phyloP scores from a whole-genome alignment of 306 rosid genomes.

The Arachis stenosperma region DNA sequence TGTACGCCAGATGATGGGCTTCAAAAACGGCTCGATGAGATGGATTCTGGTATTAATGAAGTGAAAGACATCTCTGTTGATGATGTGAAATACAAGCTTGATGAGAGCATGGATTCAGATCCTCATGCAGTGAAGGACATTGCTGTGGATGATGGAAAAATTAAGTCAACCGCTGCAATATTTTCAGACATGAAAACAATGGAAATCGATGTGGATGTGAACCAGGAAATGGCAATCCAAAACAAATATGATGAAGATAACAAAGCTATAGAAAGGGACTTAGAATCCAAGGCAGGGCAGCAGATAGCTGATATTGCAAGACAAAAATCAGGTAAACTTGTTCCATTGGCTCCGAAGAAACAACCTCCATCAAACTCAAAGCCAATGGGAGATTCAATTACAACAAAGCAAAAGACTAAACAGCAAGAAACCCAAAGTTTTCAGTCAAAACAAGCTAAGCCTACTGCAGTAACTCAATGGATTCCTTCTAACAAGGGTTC shows the following conservation, averaged over 20 bases:
- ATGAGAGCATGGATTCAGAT: constrained; percentile 57
- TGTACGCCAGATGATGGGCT: constrained; percentile 68
- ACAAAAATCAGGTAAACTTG: constrained; percentile 64
- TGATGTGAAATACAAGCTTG: constrained; percentile 74
- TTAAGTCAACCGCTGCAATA: constrained; percentile 46
- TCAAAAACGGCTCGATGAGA: constrained; percentile 55
- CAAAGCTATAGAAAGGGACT: constrained; percentile 44
- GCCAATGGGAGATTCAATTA: constrained; percentile 48
- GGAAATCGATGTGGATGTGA: constrained; percentile 59
- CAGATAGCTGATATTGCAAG: constrained; percentile 56
- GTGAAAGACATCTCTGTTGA: constrained; percentile 93
- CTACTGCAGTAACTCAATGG: constrained; percentile 78
- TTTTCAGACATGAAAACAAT: constrained; percentile 51
- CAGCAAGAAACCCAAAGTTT: constrained; percentile 66
- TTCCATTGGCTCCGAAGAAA: constrained; percentile 55
- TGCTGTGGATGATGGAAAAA: constrained; percentile 81
- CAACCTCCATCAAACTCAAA: constrained; percentile 57
- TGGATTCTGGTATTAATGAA: constrained; percentile 53
- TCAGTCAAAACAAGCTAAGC: constrained; percentile 70
- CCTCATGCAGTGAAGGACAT: constrained; percentile 82
- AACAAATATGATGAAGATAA: constrained; percentile 59
- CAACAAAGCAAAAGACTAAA: constrained; percentile 64
- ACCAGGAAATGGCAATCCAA: constrained; percentile 46
- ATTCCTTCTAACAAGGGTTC: constrained; percentile 84
- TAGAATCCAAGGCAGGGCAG: constrained; percentile 54